Base-by-base conservation (phyloP, 2,329 filamentous ascomycete species). In the Blastomyces parvus region DNA sequence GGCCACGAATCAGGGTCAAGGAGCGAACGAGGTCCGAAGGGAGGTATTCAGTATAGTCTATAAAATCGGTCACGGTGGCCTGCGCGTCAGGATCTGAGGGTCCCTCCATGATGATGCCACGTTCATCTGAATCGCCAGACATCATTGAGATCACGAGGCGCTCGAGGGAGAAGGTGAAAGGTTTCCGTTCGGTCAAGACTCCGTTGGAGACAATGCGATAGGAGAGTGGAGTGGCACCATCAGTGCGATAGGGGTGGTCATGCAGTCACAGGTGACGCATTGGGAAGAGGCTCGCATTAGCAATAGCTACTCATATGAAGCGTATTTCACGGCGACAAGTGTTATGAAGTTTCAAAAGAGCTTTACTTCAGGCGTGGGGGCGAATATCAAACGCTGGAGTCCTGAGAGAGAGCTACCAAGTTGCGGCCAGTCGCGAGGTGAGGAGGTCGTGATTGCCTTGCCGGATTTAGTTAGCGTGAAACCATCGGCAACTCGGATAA, bases 21-120 rank as follows among this genome's bases (percentile, higher is more conserved):
- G 85, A 86, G 69, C 85, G 84, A 64, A 82, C 80, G 30, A 88
- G 77, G 71, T 87, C 85, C 11, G 85, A 84, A 42, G 85, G 85
- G 63, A 86, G 85, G 78, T 86, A 86, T 74, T 88, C 85, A 66
- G 85, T 88, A 74, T 87, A 88, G 73, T 87, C 84, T 64, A 87
- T 82, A 73, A 85, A 88, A 73, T 88, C 85, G 67, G 84, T 86
- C 56, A 88, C 83, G 33, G 85, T 86, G 42, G 84, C 83, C 71
- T 87, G 84, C 63, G 84, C 83, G 70, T 88, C 85, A 42, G 85
- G 85, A 70, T 87, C 84, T 62, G 81, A 79, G 61, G 81, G 78
- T 30, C 79, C 77, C 66, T 81, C 76, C n/a, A 78, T 68, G 50
- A 78, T 75, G 61, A 80, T 71, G 46, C 76, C 75, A 62, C 74